A percentile compares a stretch with the other conserved stretches of the same genome.
These are phyloP conservation scores for Ceratonia siliqua DNA, from an alignment of 306 rosid species.

Conservation along the genomic window DNA sequence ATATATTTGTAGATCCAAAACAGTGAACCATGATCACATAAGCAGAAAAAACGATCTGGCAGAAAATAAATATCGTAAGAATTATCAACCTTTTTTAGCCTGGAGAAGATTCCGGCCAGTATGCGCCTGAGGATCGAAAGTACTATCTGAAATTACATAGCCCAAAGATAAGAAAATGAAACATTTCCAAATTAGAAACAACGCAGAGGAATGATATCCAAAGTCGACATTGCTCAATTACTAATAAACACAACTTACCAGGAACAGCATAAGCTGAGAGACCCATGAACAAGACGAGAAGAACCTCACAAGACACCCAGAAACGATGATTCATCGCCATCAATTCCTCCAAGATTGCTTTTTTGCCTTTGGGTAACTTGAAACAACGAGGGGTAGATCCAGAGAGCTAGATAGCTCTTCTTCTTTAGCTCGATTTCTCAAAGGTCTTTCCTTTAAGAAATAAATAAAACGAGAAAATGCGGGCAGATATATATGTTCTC, in stretches of 20 bases:
- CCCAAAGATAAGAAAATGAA: conserved; percentile 11
- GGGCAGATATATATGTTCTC: neutral
- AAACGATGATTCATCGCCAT: conserved; percentile 51
- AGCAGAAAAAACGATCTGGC: neutral
- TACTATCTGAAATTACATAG: conserved; percentile 47
- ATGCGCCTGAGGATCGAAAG: conserved; percentile 50
- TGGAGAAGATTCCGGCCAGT: conserved; percentile 79
- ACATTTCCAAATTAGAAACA: neutral
- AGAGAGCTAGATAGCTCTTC: neutral
- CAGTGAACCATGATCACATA: neutral
- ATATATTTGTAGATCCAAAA: conserved; percentile 29
- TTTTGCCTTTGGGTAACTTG: neutral
- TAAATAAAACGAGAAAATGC: neutral
- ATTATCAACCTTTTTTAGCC: conserved; percentile 64
- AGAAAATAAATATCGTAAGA: neutral
- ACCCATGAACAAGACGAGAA: conserved; percentile 43
- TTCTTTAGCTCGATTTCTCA: neutral
- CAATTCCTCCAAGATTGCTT: neutral
- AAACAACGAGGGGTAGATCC: conserved; percentile 20
- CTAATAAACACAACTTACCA: conserved; percentile 34
- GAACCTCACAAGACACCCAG: conserved; percentile 35
- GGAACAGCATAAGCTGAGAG: conserved; percentile 53
- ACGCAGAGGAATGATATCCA: neutral
- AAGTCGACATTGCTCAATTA: neutral
- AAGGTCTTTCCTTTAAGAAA: neutral